Conservation (phyloP, 1,139 yeast genomes). For the Scheffersomyces lignicola region DNA sequence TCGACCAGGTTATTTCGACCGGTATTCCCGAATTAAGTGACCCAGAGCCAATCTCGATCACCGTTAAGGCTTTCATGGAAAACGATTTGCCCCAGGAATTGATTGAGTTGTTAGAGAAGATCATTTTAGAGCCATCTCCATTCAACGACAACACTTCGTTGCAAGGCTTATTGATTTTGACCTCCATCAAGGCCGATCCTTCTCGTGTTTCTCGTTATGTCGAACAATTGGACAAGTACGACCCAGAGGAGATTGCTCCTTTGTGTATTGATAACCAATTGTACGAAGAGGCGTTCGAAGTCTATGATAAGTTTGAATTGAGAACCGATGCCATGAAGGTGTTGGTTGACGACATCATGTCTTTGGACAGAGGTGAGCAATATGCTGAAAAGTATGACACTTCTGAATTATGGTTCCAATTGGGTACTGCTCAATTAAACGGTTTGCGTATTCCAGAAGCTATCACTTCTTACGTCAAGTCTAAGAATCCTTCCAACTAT, state of each 20-base stretch:
- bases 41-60: constrained; percentile 94
- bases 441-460: constrained; percentile 94
- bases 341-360: constrained; percentile 87
- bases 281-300: constrained; percentile 92
- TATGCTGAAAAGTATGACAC: constrained; percentile 89
- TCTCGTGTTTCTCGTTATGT: constrained; percentile 80
- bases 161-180: constrained; percentile 87
- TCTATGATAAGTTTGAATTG: constrained; percentile 82
- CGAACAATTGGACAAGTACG: constrained; percentile 88
- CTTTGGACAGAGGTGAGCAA: constrained; percentile 90
- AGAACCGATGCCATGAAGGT: constrained; percentile 83
- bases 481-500: constrained; percentile 87
- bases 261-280: constrained; percentile 87
- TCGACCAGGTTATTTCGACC: constrained; percentile 93
- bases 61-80: constrained; percentile 96
- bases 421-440: constrained; percentile 94
- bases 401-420: constrained; percentile 89
- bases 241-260: constrained; percentile 92
- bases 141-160: constrained; percentile 92
- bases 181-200: constrained; percentile 94
- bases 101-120: constrained; percentile 91
- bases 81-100: constrained; percentile 91
- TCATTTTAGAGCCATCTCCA: constrained; percentile 94
- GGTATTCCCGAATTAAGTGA: constrained; percentile 95
- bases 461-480: constrained; percentile 82